A percentile compares a stretch with the other conserved stretches of the same genome.
phyloP scores from a whole-genome alignment of 495 filamentous ascomycete species.

The Aspergillus conjunctus region DNA sequence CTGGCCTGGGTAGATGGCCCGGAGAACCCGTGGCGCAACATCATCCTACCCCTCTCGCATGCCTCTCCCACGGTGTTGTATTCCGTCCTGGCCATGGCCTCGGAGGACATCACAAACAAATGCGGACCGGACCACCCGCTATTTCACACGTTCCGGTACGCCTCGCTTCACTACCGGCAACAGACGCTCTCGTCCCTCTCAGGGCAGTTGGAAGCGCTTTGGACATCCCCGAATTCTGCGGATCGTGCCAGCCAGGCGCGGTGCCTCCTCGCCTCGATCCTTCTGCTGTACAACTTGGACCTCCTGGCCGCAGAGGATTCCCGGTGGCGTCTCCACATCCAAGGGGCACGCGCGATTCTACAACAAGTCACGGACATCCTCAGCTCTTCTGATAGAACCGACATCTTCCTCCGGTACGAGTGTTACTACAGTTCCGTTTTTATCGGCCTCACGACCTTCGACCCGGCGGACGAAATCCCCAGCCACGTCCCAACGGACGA shows the following conservation, averaged over 20 bases:
- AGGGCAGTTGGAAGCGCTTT: conserved; percentile 20
- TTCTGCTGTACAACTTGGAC: conserved; percentile 30
- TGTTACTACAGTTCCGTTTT: conserved; percentile 29
- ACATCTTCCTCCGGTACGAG: conserved; percentile 30
- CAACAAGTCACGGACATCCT: conserved; percentile 20
- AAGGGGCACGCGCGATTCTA: conserved; percentile 25
- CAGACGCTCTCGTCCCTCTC: conserved; percentile 22
- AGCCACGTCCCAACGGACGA: conserved; percentile 17
- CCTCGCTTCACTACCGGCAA: conserved; percentile 24
- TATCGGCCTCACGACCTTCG: conserved; percentile 28
- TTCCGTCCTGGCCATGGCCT: conserved; percentile 31
- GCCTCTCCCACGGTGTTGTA: conserved; percentile 29
- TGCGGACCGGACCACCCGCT: conserved; percentile 19
- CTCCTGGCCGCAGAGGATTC: conserved; percentile 21
- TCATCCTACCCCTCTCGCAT: conserved; percentile 30
- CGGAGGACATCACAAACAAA: conserved; percentile 28
- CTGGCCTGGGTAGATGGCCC: conserved; percentile 33
- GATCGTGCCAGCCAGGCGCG: conserved; percentile 1
- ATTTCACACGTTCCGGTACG: conserved; percentile 17
- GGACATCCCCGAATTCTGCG: not conserved
- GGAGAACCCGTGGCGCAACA: conserved; percentile 30
- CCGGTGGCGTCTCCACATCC: conserved; percentile 29
- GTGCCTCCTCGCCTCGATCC: conserved; percentile 21
- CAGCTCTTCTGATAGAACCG: conserved; percentile 10
- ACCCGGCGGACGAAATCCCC: conserved; percentile 9